Base-by-base conservation (phyloP, 345 rosid genomes). In the Linum usitatissimum region DNA sequence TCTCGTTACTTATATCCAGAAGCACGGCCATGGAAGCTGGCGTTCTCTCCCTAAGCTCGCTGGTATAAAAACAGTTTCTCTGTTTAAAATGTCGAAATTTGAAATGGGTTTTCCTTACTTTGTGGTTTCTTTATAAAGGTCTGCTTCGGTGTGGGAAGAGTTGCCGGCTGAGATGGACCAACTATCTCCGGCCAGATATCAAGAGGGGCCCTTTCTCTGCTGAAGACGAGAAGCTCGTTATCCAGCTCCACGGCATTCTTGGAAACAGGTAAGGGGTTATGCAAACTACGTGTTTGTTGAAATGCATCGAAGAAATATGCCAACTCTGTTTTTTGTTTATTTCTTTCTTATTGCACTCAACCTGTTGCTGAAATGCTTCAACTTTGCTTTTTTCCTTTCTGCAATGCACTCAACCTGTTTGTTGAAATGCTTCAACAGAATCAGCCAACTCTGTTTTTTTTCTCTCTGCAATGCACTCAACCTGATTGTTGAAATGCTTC, bases 121-220 rank as follows among this genome's bases (percentile, higher is more conserved):
- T 56, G 8, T 9, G 9, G 3, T 60, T 59, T 19, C 21, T 4
- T 30, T 9, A 2, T 19, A 38, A 70, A 91, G 97, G 99, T 45
- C 84, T 93, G 51, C 88, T 86, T 68, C 84, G 99, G 0, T 93
- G 96, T 74, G 99, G 99, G 9, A 93, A 93, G 81, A 93, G 99
- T 66, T 93, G 99, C 79, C 66, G 99, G 71, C 94, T 93, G 28
- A 83, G 99, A 62, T 93, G 99, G 99, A 86, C 96, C 0, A 93
- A 93, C 70, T 93, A 93, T 67, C 86, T 93, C 6, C 71, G 97
- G 70, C 97, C 99, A 66, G 99, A 93, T 78, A 93, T 93, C 40
- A 93, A 90, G 66, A 70, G 99, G 0, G 97, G 96, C 5, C 97
- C 99, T 30, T 93, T 90, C 65, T 87, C 91, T 56, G 53, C 76